Percentiles rank a stretch among this genome's conserved stretches.
phyloP scores from a whole-genome alignment of 129 eudicot species.

The Glebionis coronaria region DNA sequence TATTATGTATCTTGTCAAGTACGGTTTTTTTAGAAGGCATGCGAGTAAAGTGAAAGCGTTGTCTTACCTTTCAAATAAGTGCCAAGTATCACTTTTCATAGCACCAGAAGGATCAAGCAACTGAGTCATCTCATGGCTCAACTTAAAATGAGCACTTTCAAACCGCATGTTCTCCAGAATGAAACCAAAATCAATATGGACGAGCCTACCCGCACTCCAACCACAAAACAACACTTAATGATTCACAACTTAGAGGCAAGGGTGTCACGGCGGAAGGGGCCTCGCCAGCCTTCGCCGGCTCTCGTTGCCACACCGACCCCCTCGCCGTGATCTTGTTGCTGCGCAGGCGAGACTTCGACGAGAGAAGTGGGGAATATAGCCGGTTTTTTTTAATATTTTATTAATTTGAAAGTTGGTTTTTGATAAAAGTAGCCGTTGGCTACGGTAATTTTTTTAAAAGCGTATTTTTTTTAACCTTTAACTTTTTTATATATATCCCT shows the following conservation, averaged over 20 bases:
- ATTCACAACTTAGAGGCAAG: conserved; percentile 8
- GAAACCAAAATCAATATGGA: conserved; percentile 98
- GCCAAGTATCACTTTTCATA: conserved; percentile 97
- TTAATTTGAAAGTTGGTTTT: too few relatives aligned
- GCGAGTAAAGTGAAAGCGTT: conserved; percentile 4
- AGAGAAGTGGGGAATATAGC: too few relatives aligned
- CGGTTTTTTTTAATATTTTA: too few relatives aligned
- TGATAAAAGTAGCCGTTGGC: too few relatives aligned
- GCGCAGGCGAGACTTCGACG: too few relatives aligned
- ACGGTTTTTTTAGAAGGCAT: background rate
- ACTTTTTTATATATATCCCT: too few relatives aligned
- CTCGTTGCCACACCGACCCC: too few relatives aligned
- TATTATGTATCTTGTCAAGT: background rate
- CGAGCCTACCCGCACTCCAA: conserved; percentile 91
- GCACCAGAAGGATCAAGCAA: conserved; percentile 96
- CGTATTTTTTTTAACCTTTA: too few relatives aligned
- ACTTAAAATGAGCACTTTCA: conserved; percentile 96
- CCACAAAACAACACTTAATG: background rate
- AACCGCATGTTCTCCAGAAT: conserved; percentile 98
- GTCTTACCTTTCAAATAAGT: conserved; percentile 76
- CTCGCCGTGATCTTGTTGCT: too few relatives aligned
- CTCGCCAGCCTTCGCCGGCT: too few relatives aligned
- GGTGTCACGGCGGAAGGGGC: too few relatives aligned
- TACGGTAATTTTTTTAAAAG: too few relatives aligned
- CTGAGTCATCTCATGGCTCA: conserved; percentile 99